phyloP scores from a whole-genome alignment of 768 basidiomycete species.

The Auriscalpium orientale region DNA sequence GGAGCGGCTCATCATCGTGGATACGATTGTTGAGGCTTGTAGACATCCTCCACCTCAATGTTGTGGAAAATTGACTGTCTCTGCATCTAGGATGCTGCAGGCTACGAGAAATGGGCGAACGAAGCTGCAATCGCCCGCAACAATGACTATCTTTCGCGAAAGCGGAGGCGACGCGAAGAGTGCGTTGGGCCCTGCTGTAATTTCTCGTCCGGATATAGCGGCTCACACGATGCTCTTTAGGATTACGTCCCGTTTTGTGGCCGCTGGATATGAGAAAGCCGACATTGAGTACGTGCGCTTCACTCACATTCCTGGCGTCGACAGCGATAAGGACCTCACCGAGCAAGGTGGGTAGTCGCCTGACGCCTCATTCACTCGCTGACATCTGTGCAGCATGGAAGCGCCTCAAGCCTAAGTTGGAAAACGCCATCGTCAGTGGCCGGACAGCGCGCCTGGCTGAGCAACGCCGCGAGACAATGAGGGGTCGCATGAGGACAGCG shows the following conservation, averaged over 20 bases:
- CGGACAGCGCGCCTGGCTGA: neutral
- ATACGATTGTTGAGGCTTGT: neutral
- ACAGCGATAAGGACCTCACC: conserved; percentile 5
- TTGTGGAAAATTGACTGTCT: neutral
- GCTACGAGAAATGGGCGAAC: conserved; percentile 6
- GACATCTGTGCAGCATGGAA: conserved; percentile 4
- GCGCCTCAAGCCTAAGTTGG: conserved; percentile 6
- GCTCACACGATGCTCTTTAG: neutral
- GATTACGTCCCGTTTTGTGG: neutral
- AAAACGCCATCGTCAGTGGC: neutral
- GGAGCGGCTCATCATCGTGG: conserved; percentile 5
- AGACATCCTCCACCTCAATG: neutral
- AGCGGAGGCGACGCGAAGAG: conserved; percentile 3
- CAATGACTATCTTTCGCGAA: neutral
- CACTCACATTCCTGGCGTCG: neutral
- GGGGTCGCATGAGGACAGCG: neutral
- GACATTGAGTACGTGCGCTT: conserved; percentile 2
- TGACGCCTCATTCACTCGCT: neutral
- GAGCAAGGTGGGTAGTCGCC: conserved; percentile 1
- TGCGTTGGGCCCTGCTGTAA: neutral
- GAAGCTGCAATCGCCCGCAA: neutral
- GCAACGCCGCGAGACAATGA: neutral
- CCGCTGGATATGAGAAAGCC: conserved; percentile 2
- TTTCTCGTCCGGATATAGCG: neutral
- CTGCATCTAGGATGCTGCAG: conserved; percentile 2